Evolutionary conservation across 2,329 filamentous ascomycete genomes (phyloP), one percentile per base, ranked within the genome.

Genomic region (Coccinonectria pachysandricola): DNA sequence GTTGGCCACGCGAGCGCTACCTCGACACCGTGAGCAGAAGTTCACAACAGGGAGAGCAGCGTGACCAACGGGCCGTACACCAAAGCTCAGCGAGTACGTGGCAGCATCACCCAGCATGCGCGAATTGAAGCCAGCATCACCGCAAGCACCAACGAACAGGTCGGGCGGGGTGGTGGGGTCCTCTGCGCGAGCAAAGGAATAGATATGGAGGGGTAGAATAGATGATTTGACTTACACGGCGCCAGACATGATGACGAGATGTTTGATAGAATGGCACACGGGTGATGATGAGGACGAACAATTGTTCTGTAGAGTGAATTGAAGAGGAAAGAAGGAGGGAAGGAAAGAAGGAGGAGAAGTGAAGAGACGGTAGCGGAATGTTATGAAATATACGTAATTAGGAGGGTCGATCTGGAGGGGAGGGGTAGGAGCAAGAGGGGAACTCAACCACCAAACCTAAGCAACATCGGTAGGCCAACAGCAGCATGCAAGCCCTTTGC

Each of bases 1-100:
- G 64, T 71, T 76, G 57, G 76, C 75, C 51, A 84, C 71, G 62
- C 79, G 79, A 61, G 77, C 76, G 67, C 78, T 83, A 65, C 40
- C 36, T 47, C 48, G 39, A 43, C 43, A 42, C 26, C 37, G 57
- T 56, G 49, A 57, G 53, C 55, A 19, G 10, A 49, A 49, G 45
- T 34, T 36, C 32, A 37, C 32, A 41, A 44, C 44, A 50, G 40
- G 21, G 25, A n/a, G 25, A 19, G 19, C 20, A 12, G 18, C 25
- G 11, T n/a, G n/a, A n/a, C n/a, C n/a, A n/a, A n/a, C n/a, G n/a
- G n/a, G n/a, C n/a, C n/a, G n/a, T n/a, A n/a, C n/a, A n/a, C n/a
- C n/a, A n/a, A n/a, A n/a, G n/a, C n/a, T n/a, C n/a, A n/a, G n/a
- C n/a, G n/a, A n/a, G n/a, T n/a, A n/a, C n/a, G n/a, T n/a, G n/a